Conservation (phyloP, 345 rosid genomes). For the Bruguiera gymnorhiza region DNA sequence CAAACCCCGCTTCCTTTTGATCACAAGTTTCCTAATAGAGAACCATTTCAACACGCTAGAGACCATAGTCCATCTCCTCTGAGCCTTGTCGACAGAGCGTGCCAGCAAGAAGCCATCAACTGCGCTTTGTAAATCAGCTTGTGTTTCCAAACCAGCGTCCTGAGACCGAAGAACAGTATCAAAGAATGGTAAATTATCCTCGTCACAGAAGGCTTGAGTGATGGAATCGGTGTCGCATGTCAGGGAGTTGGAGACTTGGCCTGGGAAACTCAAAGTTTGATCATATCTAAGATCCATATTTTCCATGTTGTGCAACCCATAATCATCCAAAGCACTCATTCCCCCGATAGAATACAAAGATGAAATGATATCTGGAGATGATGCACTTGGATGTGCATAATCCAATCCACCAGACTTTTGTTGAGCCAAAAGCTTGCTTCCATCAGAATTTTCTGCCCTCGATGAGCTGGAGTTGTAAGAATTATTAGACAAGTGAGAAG, state of each 20-base stretch:
- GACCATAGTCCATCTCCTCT: conserved; percentile 84
- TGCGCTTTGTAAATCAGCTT: conserved; percentile 59
- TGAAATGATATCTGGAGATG: conserved; percentile 58
- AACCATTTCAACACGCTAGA: conserved; percentile 82
- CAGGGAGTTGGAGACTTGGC: conserved; percentile 42
- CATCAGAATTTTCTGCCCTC: conserved; percentile 38
- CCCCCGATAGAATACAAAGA: conserved; percentile 53
- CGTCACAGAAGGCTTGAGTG: conserved; percentile 61
- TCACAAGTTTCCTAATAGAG: conserved; percentile 50
- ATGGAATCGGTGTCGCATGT: conserved; percentile 51
- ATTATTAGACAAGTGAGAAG: conserved; percentile 34
- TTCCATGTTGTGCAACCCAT: conserved; percentile 49
- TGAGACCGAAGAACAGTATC: conserved; percentile 44
- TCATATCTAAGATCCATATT: conserved; percentile 55
- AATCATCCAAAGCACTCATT: conserved; percentile 57
- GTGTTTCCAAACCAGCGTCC: conserved; percentile 45
- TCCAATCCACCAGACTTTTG: conserved; percentile 54
- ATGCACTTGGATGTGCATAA: conserved; percentile 46
- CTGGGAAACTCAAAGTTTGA: conserved; percentile 45
- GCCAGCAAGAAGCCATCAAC: conserved; percentile 53
- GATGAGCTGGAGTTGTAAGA: conserved; percentile 39
- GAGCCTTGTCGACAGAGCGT: conserved; percentile 53
- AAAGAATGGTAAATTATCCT: conserved; percentile 59
- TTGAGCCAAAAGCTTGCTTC: conserved; percentile 39
- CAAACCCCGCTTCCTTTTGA: conserved; percentile 34